Conservation (phyloP, 345 rosid genomes). For the Eucalyptus fibrosa region DNA sequence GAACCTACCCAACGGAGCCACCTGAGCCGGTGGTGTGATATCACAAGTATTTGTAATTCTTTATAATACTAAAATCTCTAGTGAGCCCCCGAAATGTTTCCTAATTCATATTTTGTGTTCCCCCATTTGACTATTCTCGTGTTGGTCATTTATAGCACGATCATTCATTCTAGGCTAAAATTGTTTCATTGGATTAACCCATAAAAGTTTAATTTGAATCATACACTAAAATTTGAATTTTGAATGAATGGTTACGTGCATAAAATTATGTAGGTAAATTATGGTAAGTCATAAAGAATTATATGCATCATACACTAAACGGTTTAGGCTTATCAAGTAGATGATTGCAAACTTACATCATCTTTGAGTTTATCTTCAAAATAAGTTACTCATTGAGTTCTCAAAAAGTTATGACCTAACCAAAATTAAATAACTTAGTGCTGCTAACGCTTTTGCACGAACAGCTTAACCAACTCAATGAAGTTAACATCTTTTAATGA, state of each 20-base stretch:
- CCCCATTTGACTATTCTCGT: neutral
- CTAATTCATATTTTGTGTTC: neutral
- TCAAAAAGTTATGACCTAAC: neutral
- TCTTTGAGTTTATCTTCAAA: neutral
- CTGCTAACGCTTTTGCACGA: neutral
- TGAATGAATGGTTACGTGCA: neutral
- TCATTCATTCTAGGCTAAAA: neutral
- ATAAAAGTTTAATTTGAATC: neutral
- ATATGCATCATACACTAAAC: neutral
- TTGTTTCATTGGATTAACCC: neutral
- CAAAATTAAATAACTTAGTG: neutral
- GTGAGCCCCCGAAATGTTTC: neutral
- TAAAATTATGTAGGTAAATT: neutral
- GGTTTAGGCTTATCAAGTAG: neutral
- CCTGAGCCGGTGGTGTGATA: no score
- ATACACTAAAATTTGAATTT: neutral
- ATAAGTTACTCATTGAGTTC: neutral
- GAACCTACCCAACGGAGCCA: no score
- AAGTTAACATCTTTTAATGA: neutral
- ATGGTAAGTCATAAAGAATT: neutral
- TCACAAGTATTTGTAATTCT: neutral
- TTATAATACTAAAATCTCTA: neutral
- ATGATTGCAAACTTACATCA: neutral
- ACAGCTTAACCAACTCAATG: neutral
- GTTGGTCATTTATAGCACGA: neutral